Evolutionary conservation across 345 rosid genomes (phyloP), one percentile per base, ranked within the genome.

Genomic region (Arabidopsis thaliana): DNA sequence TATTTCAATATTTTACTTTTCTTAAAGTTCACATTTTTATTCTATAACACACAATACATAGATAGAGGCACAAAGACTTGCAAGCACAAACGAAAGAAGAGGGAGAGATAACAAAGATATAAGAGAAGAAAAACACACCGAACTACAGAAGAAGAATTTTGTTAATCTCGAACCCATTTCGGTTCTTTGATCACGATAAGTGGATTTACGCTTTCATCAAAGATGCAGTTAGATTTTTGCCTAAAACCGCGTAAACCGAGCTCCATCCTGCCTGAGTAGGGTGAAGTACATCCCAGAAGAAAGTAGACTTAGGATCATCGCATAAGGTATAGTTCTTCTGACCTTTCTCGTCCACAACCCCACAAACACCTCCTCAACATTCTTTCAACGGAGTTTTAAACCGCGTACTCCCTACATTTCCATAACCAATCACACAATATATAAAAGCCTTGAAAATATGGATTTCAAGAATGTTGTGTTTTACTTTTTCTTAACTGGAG

Each of bases 251-350:
- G 13, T 50, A 50, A 50, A 50, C 55, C 28, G 55, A 50, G 22
- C 4, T 50, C 55, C 55, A 50, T 50, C 55, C 55, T 50, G 22
- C 55, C 13, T 50, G 28, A 8, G 30, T 50, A 22, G 55, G 55
- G 6, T 50, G 55, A 50, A 50, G 55, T 50, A 2, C 55, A 50
- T 50, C 55, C 55, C 55, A 50, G 1, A 50, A 50, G 55, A 50
- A 50, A 50, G 55, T 6, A 50, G 55, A 8, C 13, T 1, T 22
- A 9, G 30, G 30, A 22, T 50, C 30, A 23, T 50, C 55, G 6
- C 55, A 50, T 20, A 50, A 22, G 28, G 30, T 23, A 50, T 20
- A 50, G 0, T 50, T 50, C 55, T 50, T 50, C 30, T 8, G 13
- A 7, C 55, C 55, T 4, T 50, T 50, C 30, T 50, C 11, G 30